Base-by-base conservation (phyloP, 495 filamentous ascomycete species). In the Penicillium cinerascens region DNA sequence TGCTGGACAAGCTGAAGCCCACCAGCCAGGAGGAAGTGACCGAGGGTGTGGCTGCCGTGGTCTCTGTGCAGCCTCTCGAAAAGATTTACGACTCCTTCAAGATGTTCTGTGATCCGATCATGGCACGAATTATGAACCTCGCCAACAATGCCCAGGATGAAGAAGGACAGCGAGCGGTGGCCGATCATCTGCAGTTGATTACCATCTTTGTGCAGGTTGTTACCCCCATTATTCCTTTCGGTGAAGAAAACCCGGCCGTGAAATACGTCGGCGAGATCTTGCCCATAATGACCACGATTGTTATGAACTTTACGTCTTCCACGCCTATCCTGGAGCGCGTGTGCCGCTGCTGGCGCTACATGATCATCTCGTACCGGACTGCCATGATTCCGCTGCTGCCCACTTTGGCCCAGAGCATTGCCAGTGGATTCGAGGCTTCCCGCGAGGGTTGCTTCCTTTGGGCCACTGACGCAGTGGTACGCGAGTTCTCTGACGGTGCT, bases 401-500 rank as follows among this genome's bases (percentile, higher is more conserved):
- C 5, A 78, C 83, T 8, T 81, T 99, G 61, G 93, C 95, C 18
- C 85, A 91, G 52, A 91, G 92, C 66, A 81, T 99, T 41, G 87
- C 88, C 6, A 78, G 73, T 49, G 91, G 91, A 0, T 99, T 97
- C 66, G 77, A 87, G 38, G 81, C 80, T 13, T 95, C 92, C 3
- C 85, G 85, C 39, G 92, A 97, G 69, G 95, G 93, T 17, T 96
- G 92, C 68, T 97, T 99, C 77, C 73, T 99, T 36, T 99, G 93
- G 93, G 92, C 91, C 21, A 96, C 92, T 3, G 90, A 90, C 55
- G 87, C 93, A 10, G 92, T 99, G 54, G 80, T 97, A 16, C 87
- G 95, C 38, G 93, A 99, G 62, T 99, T 96, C 66, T 90, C 89
- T 0, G 87, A 91, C 48, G 92, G 92, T 40, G 82, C 85, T 40